Evolutionary conservation across 768 basidiomycete species (phyloP).

Genomic region (Ramaria rubella): DNA sequence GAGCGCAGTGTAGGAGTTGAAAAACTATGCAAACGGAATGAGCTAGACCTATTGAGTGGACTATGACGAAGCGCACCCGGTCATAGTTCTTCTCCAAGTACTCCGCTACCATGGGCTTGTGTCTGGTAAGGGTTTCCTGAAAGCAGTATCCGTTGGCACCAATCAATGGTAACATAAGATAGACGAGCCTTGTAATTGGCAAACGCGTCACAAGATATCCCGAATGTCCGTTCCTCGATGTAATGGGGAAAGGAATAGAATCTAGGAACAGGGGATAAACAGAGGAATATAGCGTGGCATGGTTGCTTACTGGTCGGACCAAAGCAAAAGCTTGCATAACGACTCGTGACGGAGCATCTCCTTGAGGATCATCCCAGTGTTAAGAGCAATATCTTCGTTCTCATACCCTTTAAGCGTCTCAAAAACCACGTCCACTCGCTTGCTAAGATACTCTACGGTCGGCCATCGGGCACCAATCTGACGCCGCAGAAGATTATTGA

Average conservation of each 20-base stretch:
- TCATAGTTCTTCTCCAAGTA: constrained; percentile 98
- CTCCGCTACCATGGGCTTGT: constrained; percentile 97
- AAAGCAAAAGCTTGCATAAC: constrained; percentile 79
- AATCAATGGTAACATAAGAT: not conserved
- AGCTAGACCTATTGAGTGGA: not conserved
- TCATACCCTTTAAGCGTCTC: constrained; percentile 86
- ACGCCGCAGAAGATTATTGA: constrained; percentile 81
- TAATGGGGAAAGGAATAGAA: constrained; percentile 96
- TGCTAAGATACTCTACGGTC: constrained; percentile 90
- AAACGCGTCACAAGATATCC: constrained; percentile 96
- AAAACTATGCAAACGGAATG: constrained; percentile 56
- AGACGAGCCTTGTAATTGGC: constrained; percentile 71
- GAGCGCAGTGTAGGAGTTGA: constrained; percentile 88
- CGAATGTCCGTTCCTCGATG: constrained; percentile 96
- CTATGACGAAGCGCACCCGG: constrained; percentile 46
- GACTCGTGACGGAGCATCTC: constrained; percentile 96
- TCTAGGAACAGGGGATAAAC: constrained; percentile 35
- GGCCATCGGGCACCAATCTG: constrained; percentile 93
- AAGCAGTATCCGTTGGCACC: not conserved
- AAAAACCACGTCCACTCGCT: constrained; percentile 69
- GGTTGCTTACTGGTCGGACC: constrained; percentile 82
- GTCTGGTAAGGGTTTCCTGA: constrained; percentile 85
- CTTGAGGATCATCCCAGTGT: constrained; percentile 95
- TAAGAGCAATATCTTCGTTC: constrained; percentile 93
- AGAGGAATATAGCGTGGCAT: not conserved